A percentile compares a stretch with the other conserved stretches of the same genome.
phyloP scores from a whole-genome alignment of 305 asterid genomes.

The Plantago coronopus region DNA sequence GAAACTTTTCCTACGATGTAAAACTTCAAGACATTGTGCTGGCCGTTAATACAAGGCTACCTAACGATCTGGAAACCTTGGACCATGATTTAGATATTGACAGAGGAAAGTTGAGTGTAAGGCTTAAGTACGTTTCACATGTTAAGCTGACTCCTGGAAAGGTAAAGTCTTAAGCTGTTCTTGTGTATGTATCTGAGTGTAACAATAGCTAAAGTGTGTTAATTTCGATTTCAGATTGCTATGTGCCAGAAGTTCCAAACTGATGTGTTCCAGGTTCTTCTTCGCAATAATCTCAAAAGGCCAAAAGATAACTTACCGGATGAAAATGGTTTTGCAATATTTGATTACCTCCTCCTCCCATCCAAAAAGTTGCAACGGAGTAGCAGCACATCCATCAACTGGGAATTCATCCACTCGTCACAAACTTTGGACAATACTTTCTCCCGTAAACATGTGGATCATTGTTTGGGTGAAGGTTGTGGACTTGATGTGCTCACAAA shows the following conservation, averaged over 20 bases:
- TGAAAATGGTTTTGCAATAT: slow-evolving; percentile 23
- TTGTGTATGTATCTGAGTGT: neutral
- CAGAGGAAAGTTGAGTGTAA: slow-evolving; percentile 38
- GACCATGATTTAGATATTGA: slow-evolving; percentile 49
- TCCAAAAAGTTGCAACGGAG: slow-evolving; percentile 17
- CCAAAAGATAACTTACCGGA: slow-evolving; percentile 23
- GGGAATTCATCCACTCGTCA: slow-evolving; percentile 46
- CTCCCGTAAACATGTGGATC: slow-evolving; percentile 18
- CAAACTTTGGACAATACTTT: slow-evolving; percentile 18
- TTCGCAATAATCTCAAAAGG: slow-evolving; percentile 41
- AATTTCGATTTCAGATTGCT: slow-evolving; percentile 39
- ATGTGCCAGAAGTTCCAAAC: slow-evolving; percentile 56
- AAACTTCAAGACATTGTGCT: slow-evolving; percentile 47
- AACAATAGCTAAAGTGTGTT: slow-evolving; percentile 7
- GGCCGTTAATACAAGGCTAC: slow-evolving; percentile 46
- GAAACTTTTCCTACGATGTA: slow-evolving; percentile 29
- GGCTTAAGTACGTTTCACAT: slow-evolving; percentile 32
- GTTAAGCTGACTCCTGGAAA: slow-evolving; percentile 31
- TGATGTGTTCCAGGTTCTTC: slow-evolving; percentile 46
- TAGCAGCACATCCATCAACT: slow-evolving; percentile 35
- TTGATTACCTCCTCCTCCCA: slow-evolving; percentile 71
- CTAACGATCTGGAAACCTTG: slow-evolving; percentile 30
- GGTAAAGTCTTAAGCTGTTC: slow-evolving; percentile 31
- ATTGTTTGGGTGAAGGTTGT: slow-evolving; percentile 22
- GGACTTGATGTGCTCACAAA: slow-evolving; percentile 36